Base-by-base conservation (phyloP, 805 yeast genomes). In the Hanseniaspora valbyensis region DNA sequence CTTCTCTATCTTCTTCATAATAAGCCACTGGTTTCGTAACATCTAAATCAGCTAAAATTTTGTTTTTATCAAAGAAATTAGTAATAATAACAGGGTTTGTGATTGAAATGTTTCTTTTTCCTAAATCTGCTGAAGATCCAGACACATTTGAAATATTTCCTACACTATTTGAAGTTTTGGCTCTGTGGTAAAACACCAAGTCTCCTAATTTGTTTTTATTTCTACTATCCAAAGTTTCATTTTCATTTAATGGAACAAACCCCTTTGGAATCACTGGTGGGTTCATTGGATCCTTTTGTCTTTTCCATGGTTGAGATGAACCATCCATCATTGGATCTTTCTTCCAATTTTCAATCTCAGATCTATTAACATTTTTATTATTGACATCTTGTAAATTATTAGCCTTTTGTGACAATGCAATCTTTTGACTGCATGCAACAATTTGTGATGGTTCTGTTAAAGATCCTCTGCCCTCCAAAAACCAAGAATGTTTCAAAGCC, bases 401-500 rank as follows among this genome's bases (percentile, higher is more conserved):
- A 9, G 51, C 37, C 7, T 24, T 10, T 22, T 50, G 53, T 18
- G 53, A 50, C 7, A 50, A 21, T 1, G 53, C 40, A 5, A 50
- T 14, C 9, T 29, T 24, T 29, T 44, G 43, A 2, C 36, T 19
- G n/a, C 13, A 24, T 19, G 12, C 26, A 16, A 25, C 13, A 16
- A 25, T 39, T 24, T 32, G 40, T 8, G 46, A 42, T 22, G 56
- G 45, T 33, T 49, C 50, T 53, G 54, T 22, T 10, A 24, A 26
- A 22, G 25, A 44, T 13, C 54, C 56, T 53, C 44, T 33, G 21
- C 22, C 16, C 13, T 56, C 54, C 29, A 54, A 63, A n/a, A 90
- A 69, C 98, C 98, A 92, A 3, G 82, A 81, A 61, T 87, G 95
- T 18, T 69, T 62, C 42, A 90, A 69, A 0, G 96, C 96, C 50